Base-by-base conservation (phyloP, 2,329 filamentous ascomycete genomes). In the Aaosphaeria pasadenensis region DNA sequence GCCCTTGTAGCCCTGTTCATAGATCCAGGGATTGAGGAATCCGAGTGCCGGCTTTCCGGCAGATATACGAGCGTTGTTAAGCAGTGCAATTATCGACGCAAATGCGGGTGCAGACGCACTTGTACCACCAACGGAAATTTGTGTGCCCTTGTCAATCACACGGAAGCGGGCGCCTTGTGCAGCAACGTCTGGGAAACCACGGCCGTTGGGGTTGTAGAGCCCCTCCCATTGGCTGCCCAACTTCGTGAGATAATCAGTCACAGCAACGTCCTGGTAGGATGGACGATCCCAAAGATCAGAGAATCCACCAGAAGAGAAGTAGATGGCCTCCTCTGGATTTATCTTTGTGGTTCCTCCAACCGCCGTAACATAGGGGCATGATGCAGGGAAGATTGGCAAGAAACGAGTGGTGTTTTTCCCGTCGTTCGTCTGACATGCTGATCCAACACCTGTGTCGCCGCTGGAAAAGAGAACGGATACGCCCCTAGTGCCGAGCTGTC, bases 311-410 rank as follows among this genome's bases (percentile, higher is more conserved):
- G 71, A 74, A 4, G 69, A 73, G 50, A 74, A 72, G 53, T 48
- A 52, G 29, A 71, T 60, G 5, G 68, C 70, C 28, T 52, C 44
- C 48, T 77, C 75, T 1, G 74, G 73, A 29, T 62, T 53, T 42
- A 75, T 56, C 24, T 64, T 58, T 11, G 58, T 53, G 0, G 74
- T 77, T 4, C 71, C 74, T 7, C 74, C 74, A 4, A 77, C 72
- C 1, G 72, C 62, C 4, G 76, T 78, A 11, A 78, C 71, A 53
- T 74, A 78, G 0, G 74, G 75, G 56, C 75, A 77, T 1, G 71
- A 61, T 13, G 72, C 74, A 1, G 75, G 75, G 59, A 77, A 77
- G 13, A 69, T 67, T 9, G 75, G 73, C 28, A 71, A 55, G 55
- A 77, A 77, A 5, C 69, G 70, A 3, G 66, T 69, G 1, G 63